A percentile compares a stretch with the other conserved stretches of the same genome.
Conservation (phyloP, 129 eudicot genomes). For the Chrysanthemum makinoi region DNA sequence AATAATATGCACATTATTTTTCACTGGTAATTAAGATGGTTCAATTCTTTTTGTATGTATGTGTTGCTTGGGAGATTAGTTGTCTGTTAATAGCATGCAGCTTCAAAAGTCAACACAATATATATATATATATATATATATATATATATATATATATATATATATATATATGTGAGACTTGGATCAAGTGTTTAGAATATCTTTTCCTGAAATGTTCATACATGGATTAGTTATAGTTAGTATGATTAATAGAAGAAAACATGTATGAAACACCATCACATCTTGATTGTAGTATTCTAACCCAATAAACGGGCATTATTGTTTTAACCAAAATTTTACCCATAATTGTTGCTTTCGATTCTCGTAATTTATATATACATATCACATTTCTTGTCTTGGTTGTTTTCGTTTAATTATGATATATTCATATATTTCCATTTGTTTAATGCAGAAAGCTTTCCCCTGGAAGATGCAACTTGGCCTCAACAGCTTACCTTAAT, state of each 20-base stretch:
- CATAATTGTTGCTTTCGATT: not conserved
- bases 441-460: not conserved
- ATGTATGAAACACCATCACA: not conserved
- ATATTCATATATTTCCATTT: not conserved
- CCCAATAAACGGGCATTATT: not conserved
- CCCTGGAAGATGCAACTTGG: not conserved
- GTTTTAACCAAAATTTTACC: not conserved
- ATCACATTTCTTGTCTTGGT: not conserved
- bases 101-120: not conserved
- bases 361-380: not conserved
- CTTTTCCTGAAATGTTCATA: not conserved
- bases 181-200: not conserved
- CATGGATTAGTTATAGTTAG: not conserved
- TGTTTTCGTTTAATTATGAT: not conserved
- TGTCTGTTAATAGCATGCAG: not conserved
- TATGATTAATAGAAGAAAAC: not conserved
- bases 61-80: not conserved
- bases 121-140: too few relatives aligned
- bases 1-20: too few relatives aligned
- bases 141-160: too few relatives aligned
- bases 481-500: not conserved
- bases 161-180: not conserved
- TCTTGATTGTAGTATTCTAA: not conserved
- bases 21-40: not conserved
- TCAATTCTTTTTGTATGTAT: not conserved